These are phyloP conservation scores for Sextonia rubra DNA, from an alignment of 164 flowering plant genomes.

Conservation along the genomic window DNA sequence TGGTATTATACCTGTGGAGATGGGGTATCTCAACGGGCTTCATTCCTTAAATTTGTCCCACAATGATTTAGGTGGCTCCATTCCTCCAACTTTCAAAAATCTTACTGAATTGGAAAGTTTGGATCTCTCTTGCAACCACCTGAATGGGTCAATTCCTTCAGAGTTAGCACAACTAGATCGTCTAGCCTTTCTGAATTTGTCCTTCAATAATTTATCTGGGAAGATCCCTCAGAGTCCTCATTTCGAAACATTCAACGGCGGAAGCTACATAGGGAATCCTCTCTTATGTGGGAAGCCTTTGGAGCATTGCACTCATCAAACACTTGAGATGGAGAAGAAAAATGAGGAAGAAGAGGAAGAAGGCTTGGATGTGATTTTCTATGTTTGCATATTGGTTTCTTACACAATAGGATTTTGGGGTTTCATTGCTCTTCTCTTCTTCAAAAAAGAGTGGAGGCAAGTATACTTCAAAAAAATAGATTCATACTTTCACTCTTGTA, in stretches of 20 bases:
- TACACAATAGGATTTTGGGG: background rate
- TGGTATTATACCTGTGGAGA: background rate
- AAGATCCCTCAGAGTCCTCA: background rate
- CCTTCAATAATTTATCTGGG: background rate
- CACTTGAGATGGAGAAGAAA: background rate
- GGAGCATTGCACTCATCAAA: background rate
- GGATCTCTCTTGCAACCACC: background rate
- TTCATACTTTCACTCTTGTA: background rate
- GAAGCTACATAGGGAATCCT: background rate
- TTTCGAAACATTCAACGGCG: background rate
- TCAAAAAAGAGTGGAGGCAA: background rate
- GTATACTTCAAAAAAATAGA: background rate
- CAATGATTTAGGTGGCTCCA: background rate
- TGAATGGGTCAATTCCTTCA: background rate
- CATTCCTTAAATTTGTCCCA: background rate
- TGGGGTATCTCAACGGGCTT: background rate
- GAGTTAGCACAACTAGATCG: background rate
- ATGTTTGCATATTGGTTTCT: background rate
- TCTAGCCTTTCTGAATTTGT: background rate
- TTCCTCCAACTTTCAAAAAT: background rate
- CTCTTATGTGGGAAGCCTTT: background rate
- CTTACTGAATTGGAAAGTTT: background rate
- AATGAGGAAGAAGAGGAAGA: background rate
- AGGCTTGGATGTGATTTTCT: background rate
- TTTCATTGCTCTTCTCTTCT: conserved; percentile 1